Conservation (phyloP, 2,329 filamentous ascomycete species). For the Colletotrichum sp. region DNA sequence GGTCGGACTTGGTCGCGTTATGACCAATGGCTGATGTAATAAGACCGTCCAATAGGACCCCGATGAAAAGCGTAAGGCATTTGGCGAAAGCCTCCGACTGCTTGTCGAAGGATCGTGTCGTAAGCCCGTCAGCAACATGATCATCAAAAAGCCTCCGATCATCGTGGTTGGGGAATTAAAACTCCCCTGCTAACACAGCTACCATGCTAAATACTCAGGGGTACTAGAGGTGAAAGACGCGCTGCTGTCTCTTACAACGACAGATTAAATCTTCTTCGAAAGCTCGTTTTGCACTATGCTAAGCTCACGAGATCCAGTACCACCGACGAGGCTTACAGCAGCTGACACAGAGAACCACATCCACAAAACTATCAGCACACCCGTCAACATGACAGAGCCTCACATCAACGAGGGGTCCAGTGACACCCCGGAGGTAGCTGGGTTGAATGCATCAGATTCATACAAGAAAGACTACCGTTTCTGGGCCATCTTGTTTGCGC, state of each 20-base stretch:
- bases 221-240: background rate
- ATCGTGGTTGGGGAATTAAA: background rate
- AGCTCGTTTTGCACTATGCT: background rate
- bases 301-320: background rate
- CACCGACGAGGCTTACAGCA: background rate
- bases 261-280: background rate
- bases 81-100: background rate
- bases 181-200: background rate
- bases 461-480: constrained; percentile 26
- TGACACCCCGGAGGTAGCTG: background rate
- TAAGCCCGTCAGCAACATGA: background rate
- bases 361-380: background rate
- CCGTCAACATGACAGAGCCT: background rate
- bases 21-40: background rate
- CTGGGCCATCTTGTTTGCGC: constrained; percentile 30
- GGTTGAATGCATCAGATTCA: background rate
- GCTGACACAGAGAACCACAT: background rate
- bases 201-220: background rate
- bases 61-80: background rate
- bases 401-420: background rate
- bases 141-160: background rate
- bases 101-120: background rate
- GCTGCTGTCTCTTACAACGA: background rate
- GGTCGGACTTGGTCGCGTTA: background rate
- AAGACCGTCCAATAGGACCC: background rate